A percentile compares a stretch with the other conserved stretches of the same genome.
phyloP scores from a whole-genome alignment of 371 early-diverging fungal species.

The Apophysomyces ossiformis region DNA sequence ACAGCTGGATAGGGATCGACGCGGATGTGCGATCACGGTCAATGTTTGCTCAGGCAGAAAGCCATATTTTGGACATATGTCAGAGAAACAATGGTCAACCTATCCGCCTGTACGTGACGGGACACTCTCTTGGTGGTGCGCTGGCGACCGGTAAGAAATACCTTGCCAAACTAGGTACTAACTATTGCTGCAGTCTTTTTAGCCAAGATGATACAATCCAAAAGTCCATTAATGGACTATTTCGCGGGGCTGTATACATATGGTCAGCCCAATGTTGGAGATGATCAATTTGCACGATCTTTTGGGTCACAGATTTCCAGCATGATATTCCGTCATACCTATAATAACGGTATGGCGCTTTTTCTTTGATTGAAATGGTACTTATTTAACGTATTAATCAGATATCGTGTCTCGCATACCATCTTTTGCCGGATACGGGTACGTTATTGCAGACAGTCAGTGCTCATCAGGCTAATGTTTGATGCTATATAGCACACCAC shows the following conservation, averaged over 20 bases:
- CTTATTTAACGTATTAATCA: constrained; percentile 7
- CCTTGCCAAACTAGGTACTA: background rate
- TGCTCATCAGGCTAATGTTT: background rate
- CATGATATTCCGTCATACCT: constrained; percentile 63
- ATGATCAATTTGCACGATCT: constrained; percentile 48
- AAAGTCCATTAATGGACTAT: constrained; percentile 45
- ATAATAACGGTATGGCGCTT: constrained; percentile 52
- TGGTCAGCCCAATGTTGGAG: constrained; percentile 60
- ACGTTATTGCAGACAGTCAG: constrained; percentile 3
- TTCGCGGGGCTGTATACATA: constrained; percentile 62
- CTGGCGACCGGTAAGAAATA: constrained; percentile 35
- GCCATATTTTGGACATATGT: constrained; percentile 25
- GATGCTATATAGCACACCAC: constrained; percentile 45
- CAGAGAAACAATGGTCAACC: constrained; percentile 6
- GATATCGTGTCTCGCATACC: constrained; percentile 60
- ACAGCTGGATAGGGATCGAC: constrained; percentile 40
- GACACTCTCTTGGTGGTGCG: constrained; percentile 49
- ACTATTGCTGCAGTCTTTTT: constrained; percentile 40
- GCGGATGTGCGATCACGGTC: constrained; percentile 31
- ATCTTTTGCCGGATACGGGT: constrained; percentile 38
- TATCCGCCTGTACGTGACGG: constrained; percentile 33
- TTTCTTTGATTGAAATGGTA: background rate
- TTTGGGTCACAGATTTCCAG: constrained; percentile 48
- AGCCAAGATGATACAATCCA: constrained; percentile 59
- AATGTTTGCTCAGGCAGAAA: constrained; percentile 43